These are phyloP conservation scores for Clarireedia paspali DNA, from an alignment of 2,329 filamentous ascomycete genomes.

Conservation along the genomic window DNA sequence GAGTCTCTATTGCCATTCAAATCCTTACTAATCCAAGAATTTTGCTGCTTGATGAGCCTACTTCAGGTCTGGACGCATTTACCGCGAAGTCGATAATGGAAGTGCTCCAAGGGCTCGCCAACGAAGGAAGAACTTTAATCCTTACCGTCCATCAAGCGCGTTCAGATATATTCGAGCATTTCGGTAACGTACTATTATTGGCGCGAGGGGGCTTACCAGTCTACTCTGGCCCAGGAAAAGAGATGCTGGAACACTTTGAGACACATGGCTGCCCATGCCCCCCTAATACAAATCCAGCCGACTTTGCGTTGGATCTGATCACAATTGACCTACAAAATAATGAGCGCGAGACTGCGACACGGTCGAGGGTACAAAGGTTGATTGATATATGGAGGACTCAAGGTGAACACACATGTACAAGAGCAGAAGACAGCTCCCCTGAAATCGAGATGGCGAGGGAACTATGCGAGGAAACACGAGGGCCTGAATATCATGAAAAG, in stretches of 20 bases:
- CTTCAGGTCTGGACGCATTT: conserved; percentile 75
- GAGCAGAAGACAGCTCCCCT: too few relatives aligned
- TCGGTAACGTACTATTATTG: conserved; percentile 72
- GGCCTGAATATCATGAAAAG: too few relatives aligned
- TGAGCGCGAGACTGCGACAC: too few relatives aligned
- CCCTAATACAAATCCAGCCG: too few relatives aligned
- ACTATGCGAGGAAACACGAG: too few relatives aligned
- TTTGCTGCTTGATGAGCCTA: conserved; percentile 83
- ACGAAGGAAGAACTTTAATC: conserved; percentile 81
- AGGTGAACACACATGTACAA: too few relatives aligned
- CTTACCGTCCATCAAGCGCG: conserved; percentile 93
- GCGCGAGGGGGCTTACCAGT: conserved; percentile 66
- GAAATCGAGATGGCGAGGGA: too few relatives aligned
- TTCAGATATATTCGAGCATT: conserved; percentile 84
- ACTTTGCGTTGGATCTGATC: too few relatives aligned
- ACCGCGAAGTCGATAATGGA: conserved; percentile 75
- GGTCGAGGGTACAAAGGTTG: too few relatives aligned
- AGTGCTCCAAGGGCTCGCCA: conserved; percentile 80
- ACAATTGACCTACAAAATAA: too few relatives aligned
- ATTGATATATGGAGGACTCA: too few relatives aligned
- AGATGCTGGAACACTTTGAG: background rate
- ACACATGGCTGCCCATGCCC: background rate
- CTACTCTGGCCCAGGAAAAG: conserved; percentile 35
- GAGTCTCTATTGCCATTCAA: conserved; percentile 86
- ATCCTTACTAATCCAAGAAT: conserved; percentile 82